Evolutionary conservation across 805 yeast species (phyloP), one percentile per base, ranked within the genome.

Genomic region (Saccharomycopsis oosterbeekiorum): DNA sequence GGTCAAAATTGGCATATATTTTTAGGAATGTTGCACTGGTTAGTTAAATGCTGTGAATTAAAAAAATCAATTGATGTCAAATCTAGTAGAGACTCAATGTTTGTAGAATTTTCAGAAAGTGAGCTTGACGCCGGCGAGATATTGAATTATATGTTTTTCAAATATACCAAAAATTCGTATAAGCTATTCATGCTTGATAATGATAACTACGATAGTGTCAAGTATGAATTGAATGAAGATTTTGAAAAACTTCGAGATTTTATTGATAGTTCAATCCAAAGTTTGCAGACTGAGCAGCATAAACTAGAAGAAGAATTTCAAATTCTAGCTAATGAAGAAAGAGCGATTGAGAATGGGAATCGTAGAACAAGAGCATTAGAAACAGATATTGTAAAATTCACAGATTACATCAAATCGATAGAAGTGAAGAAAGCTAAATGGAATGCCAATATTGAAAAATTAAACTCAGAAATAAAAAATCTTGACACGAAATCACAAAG

Each of bases 1-100:
- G 96, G 96, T 1, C 84, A 86, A 58, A 84, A 84, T 66, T 91
- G 97, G 97, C 90, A 89, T 12, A 80, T 80, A 9, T 88, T 89
- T 65, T 71, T 91, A 50, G 96, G 94, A 1, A 83, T 92, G 80
- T 74, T 91, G 26, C 84, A 86, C 70, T 91, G 97, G 97, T 70
- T 91, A 54, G 83, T 86, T 4, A 82, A 83, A 65, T 76, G 83
- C 63, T 84, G 59, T 39, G 64, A 63, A 26, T 47, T 54, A 10
- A 81, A 74, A 60, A 67, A 64, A 57, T 64, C 70, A 17, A 40
- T 24, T 24, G 34, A 26, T 21, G 24, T 14, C 2, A 26, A 47
- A 4, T 15, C 21, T 47, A 6, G 21, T 17, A 14, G n/a, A 37
- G 82, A 75, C 59, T 67, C 63, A 58, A 65, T 70, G n/a, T 10